A percentile compares a stretch with the other conserved stretches of the same genome.
Evolutionary conservation across 305 asterid species (phyloP).

Genomic region (Withania somnifera): DNA sequence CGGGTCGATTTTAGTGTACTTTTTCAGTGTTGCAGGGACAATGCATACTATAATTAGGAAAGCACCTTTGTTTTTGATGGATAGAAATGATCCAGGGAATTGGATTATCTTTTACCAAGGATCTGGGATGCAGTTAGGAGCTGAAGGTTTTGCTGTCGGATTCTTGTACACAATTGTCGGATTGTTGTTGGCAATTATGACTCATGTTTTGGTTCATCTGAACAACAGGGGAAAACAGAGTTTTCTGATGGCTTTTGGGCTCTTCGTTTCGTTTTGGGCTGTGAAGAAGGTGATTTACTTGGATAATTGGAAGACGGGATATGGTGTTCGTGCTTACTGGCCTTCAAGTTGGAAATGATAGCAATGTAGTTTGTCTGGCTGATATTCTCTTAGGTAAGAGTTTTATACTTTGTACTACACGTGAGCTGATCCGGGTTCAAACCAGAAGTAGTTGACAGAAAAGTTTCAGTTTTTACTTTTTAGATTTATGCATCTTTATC

Average conservation of each 20-base stretch:
- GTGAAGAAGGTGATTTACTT: slow-evolving; percentile 59
- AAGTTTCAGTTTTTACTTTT: background rate
- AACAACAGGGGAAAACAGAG: slow-evolving; percentile 42
- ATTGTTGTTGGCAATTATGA: slow-evolving; percentile 54
- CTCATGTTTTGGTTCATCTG: slow-evolving; percentile 46
- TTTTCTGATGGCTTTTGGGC: slow-evolving; percentile 24
- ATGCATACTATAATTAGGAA: slow-evolving; percentile 86
- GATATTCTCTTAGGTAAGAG: slow-evolving; percentile 21
- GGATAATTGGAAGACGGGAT: slow-evolving; percentile 97
- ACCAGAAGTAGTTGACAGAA: background rate
- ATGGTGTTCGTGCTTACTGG: slow-evolving; percentile 69
- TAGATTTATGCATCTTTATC: slow-evolving; percentile 1
- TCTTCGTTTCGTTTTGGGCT: slow-evolving; percentile 47
- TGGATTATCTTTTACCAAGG: slow-evolving; percentile 73
- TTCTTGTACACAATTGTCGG: slow-evolving; percentile 77
- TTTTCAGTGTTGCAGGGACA: slow-evolving; percentile 86
- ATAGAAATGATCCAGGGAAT: slow-evolving; percentile 53
- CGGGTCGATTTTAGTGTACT: slow-evolving; percentile 71
- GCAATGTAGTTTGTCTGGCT: background rate
- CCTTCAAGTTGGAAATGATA: slow-evolving; percentile 66
- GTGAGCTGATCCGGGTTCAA: background rate
- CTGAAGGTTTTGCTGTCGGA: slow-evolving; percentile 77
- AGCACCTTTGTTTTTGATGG: slow-evolving; percentile 70
- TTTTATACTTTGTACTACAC: background rate
- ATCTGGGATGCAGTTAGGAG: slow-evolving; percentile 86